Evolutionary conservation across 1,139 yeast species (phyloP), one percentile per base, ranked within the genome.

Genomic region (Kodamaea suecica): DNA sequence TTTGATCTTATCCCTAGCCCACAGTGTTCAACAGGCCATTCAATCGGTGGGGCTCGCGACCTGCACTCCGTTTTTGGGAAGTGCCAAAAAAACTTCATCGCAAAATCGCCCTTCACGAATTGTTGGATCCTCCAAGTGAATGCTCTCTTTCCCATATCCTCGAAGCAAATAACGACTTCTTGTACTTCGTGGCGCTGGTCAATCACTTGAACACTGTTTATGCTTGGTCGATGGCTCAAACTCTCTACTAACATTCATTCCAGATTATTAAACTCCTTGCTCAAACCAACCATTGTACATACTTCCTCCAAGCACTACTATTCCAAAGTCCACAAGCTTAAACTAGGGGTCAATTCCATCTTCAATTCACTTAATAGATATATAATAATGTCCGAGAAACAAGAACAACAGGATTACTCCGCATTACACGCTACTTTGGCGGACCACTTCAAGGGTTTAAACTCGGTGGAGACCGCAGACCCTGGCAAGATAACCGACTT

Each of bases 401-500:
- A 27, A 27, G 29, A 27, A 27, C 19, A 19, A 37, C 25, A 26
- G 34, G 66, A 66, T 44, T 66, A 61, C 45, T 35, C 56, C 32
- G 31, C 38, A 14, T 50, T 63, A 36, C 76, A 70, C 45, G 41
- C 52, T 32, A 42, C 53, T 6, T 69, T 90, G 50, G 81, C 95
- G 17, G 43, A 73, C 25, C 84, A 87, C 60, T 92, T 88, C 63
- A 62, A 76, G 43, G 98, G 98, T 33, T 72, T 81, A 39, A 85
- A 88, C 58, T 73, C 92, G 26, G 69, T 87, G 31, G 79, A 75
- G 25, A 66, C 55, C 13, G 95, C 96, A 23, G 90, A 85, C 49
- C 75, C 83, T 15, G 67, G 81, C 24, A 73, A 80, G 37, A 78
- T 94, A 36, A 83, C 84, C 48, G 94, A 86, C 53, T 94, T 88